phyloP scores from a whole-genome alignment of 768 basidiomycete genomes.

The Strobilomyces echinocephalus region DNA sequence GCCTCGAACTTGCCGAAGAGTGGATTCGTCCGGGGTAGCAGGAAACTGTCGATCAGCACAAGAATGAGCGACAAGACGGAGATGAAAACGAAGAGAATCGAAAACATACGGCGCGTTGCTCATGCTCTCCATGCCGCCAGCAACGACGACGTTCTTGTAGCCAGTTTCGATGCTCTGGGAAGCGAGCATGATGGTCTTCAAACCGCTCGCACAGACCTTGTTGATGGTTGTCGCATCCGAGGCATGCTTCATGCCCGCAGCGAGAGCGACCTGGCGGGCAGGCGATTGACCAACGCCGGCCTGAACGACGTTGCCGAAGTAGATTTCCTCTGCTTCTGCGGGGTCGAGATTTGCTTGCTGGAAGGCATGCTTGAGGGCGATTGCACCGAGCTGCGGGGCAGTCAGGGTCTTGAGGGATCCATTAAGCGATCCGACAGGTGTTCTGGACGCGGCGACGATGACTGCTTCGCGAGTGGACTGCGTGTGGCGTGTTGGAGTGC shows the following conservation, averaged over 20 bases:
- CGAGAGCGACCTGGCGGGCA: conserved; percentile 95
- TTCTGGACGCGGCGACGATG: conserved; percentile 91
- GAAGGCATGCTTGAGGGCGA: conserved; percentile 89
- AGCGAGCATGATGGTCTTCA: conserved; percentile 94
- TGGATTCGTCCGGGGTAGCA: conserved; percentile 76
- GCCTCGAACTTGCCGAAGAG: conserved; percentile 85
- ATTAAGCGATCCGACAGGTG: conserved; percentile 90
- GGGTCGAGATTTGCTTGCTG: conserved; percentile 76
- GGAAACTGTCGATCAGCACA: conserved; percentile 48
- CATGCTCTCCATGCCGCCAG: conserved; percentile 99
- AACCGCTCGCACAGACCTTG: conserved; percentile 97
- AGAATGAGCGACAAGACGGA: conserved; percentile 3
- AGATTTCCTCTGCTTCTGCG: conserved; percentile 86
- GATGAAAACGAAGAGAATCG: neutral
- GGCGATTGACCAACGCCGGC: conserved; percentile 97
- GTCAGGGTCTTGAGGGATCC: conserved; percentile 84
- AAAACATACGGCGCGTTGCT: conserved; percentile 89
- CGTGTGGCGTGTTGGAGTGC: neutral
- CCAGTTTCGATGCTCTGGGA: conserved; percentile 87
- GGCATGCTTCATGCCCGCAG: conserved; percentile 71
- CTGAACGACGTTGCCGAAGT: conserved; percentile 96
- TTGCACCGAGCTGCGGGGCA: conserved; percentile 84
- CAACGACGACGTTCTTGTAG: conserved; percentile 79
- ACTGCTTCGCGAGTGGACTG: conserved; percentile 70
- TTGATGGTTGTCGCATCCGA: conserved; percentile 99